Base-by-base conservation (phyloP, 2,329 filamentous ascomycete species). In the Pseudogymnoascus sp. region DNA sequence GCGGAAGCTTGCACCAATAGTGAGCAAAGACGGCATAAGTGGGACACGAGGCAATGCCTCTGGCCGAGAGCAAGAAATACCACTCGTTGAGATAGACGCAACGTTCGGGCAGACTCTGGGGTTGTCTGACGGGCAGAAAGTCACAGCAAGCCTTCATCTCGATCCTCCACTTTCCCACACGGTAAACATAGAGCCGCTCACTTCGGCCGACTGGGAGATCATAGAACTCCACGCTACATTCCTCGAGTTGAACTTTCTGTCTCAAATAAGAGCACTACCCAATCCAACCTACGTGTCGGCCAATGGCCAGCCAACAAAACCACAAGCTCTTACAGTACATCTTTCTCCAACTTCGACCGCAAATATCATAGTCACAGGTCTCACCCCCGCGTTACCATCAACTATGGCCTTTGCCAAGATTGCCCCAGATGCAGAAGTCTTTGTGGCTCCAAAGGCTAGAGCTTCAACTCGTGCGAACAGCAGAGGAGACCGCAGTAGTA, bases 191-290 rank as follows among this genome's bases (percentile, higher is more conserved):
- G 95, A 99, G 72, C 94, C 94, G 33, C 75, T 97, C 68, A 97
- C 94, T 0, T 85, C 92, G 1, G 90, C 95, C 61, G 94, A 99
- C 71, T 99, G 94, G 94, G 94, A 99, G 74, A 95, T 97, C 68
- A 97, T 99, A 67, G 94, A 99, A 73, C 78, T 99, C 1, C 94
- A 99, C 76, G 94, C 94, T 4, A 94, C 88, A 13, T 99, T 97
- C 70, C 79, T 99, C 57, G 94, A 99, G 71, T 79, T 96, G 65
- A 97, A 99, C 72, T 84, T 99, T 58, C 79, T 96, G 30, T 89
- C 87, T 45, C 94, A 99, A 75, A 92, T 99, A 67, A 87, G 94
- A 67, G 92, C 92, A 15, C 78, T 99, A 19, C 92, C 92, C 21
- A 97, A 96, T 72, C 92, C 92, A 15, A 77, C 80, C 21, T 89